phyloP scores from a whole-genome alignment of 441 rosid species.

The Adansonia grandidieri region DNA sequence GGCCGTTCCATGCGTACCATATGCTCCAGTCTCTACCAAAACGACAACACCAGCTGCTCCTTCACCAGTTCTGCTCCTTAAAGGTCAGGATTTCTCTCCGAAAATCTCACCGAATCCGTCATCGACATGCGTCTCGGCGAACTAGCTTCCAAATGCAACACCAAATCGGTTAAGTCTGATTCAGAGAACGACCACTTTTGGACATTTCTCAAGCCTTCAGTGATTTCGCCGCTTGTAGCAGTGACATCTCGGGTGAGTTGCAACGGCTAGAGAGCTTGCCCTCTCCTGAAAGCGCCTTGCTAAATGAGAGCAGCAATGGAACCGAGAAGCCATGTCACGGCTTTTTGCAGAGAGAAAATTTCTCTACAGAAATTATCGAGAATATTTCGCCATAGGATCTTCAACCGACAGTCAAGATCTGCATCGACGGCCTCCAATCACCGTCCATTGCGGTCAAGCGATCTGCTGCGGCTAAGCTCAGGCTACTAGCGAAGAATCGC shows the following conservation, averaged over 20 bases:
- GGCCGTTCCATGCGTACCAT: constrained; percentile 92
- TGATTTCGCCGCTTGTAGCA: constrained; percentile 76
- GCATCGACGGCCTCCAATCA: constrained; percentile 72
- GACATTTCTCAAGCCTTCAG: constrained; percentile 79
- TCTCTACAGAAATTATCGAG: constrained; percentile 89
- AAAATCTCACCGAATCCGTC: constrained; percentile 74
- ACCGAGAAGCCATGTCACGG: constrained; percentile 73
- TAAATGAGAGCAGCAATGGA: constrained; percentile 21
- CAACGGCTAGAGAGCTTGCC: constrained; percentile 66
- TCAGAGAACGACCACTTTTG: constrained; percentile 53
- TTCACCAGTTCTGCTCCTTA: constrained; percentile 50
- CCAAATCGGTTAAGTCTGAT: constrained; percentile 43
- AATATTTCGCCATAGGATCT: constrained; percentile 93
- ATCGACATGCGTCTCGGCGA: constrained; percentile 89
- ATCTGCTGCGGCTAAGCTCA: constrained; percentile 84
- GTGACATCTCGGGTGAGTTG: constrained; percentile 54
- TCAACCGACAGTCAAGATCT: constrained; percentile 84
- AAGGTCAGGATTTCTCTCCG: constrained; percentile 55
- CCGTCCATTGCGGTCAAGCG: constrained; percentile 69
- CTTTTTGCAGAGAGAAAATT: constrained; percentile 74
- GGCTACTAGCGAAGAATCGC: constrained; percentile 82
- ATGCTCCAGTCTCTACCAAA: constrained; percentile 62
- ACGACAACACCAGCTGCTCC: constrained; percentile 51
- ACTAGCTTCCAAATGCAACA: constrained; percentile 51
- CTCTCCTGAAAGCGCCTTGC: constrained; percentile 39